phyloP scores from a whole-genome alignment of 2,329 filamentous ascomycete genomes.

The Calonectria pseudoreteaudii region DNA sequence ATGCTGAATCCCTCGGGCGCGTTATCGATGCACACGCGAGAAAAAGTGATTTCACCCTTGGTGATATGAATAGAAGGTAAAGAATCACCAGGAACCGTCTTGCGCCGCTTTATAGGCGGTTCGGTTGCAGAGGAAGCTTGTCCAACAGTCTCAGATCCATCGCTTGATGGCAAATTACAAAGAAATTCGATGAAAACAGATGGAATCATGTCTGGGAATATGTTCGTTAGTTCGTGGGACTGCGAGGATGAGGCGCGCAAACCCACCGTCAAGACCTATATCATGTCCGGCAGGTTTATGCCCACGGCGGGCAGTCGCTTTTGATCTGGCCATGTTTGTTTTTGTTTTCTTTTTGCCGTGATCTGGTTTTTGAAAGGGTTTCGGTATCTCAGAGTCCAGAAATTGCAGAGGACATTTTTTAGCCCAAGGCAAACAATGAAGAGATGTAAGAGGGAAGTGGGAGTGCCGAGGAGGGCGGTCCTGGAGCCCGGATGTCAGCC shows the following conservation, averaged over 20 bases:
- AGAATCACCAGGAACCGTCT: conserved; percentile 29
- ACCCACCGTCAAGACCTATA: conserved; percentile 43
- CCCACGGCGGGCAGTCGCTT: conserved; percentile 2
- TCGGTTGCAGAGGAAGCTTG: conserved; percentile 27
- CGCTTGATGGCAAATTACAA: conserved; percentile 32
- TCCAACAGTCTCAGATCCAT: conserved; percentile 13
- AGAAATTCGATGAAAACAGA: conserved; percentile 37
- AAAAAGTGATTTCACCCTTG: conserved; percentile 40
- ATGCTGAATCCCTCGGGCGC: conserved; percentile 17
- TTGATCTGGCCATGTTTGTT: conserved; percentile 28
- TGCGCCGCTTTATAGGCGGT: conserved; percentile 48
- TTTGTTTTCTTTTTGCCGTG: not conserved
- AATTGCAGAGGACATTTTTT: not conserved
- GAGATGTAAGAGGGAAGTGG: conserved; percentile 31
- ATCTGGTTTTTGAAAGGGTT: not conserved
- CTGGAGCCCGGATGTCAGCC: conserved; percentile 38
- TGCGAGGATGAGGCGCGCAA: not conserved
- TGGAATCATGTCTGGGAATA: conserved; percentile 41
- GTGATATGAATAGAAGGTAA: conserved; percentile 42
- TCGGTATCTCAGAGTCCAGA: conserved; percentile 1
- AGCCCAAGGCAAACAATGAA: conserved; percentile 9
- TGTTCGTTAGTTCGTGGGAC: not conserved
- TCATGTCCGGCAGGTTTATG: conserved; percentile 9
- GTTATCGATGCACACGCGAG: conserved; percentile 37
- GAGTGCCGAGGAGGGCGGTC: conserved; percentile 29